phyloP scores from a whole-genome alignment of 1,139 yeast species.

The Taphrina flavorubra region DNA sequence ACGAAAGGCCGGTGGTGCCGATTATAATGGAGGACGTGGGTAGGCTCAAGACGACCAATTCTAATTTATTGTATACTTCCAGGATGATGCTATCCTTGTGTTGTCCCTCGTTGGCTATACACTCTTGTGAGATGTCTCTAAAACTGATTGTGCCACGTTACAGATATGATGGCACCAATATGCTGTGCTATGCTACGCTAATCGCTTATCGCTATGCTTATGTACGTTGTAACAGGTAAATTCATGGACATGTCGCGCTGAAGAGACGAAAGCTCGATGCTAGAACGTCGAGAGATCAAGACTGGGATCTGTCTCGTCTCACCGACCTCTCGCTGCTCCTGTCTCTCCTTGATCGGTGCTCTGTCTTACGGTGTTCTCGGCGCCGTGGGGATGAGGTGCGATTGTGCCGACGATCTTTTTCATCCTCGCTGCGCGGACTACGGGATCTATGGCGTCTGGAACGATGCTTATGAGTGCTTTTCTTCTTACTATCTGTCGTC shows the following conservation, averaged over 20 bases:
- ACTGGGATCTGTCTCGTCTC: neutral
- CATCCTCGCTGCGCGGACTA: constrained; percentile 8
- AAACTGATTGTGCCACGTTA: no score
- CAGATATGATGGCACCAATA: no score
- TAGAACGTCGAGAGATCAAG: neutral
- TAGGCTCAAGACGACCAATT: constrained; percentile 1
- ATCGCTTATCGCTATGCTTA: no score
- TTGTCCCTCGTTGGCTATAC: no score
- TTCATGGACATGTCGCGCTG: no score
- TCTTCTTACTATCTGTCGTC: neutral
- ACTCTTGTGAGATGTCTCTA: no score
- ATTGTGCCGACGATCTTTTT: neutral
- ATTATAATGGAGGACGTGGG: constrained; percentile 25
- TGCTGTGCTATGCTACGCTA: no score
- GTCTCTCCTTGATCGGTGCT: neutral
- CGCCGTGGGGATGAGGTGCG: neutral
- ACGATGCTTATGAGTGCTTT: neutral
- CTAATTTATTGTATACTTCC: neutral
- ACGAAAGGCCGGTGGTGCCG: constrained; percentile 39
- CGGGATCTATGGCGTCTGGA: constrained; percentile 20
- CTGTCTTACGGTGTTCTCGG: neutral
- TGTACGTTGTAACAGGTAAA: no score
- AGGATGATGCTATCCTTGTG: no score
- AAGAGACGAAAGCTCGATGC: no score
- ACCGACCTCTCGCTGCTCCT: neutral